Evolutionary conservation across 768 basidiomycete species (phyloP).

Genomic region (Phaffia australis): DNA sequence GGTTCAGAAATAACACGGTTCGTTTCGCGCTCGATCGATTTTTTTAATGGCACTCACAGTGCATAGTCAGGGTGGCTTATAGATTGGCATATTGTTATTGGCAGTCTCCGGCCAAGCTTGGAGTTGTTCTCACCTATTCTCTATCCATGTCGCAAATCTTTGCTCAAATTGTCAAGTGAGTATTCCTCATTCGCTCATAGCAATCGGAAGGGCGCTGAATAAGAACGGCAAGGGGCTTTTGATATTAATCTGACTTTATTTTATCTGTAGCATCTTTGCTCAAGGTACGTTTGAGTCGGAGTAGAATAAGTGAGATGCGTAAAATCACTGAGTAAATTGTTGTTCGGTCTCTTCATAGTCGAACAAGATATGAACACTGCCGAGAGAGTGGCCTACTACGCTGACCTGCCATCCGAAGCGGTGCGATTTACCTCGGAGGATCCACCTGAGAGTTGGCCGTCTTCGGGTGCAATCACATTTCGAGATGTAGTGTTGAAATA

Average conservation of each 20-base stretch:
- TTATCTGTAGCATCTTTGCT: not conserved
- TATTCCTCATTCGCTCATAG: too few species aligned
- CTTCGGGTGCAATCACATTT: conserved; percentile 60
- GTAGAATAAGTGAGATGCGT: too few species aligned
- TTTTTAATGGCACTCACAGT: too few species aligned
- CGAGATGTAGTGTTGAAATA: conserved; percentile 68
- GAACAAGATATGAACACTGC: conserved; percentile 79
- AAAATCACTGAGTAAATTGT: too few species aligned
- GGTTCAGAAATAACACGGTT: conserved; percentile 53
- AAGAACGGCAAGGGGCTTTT: too few species aligned
- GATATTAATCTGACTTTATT: too few species aligned
- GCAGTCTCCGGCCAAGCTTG: conserved; percentile 62
- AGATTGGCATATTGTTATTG: too few species aligned
- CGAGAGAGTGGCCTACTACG: conserved; percentile 66
- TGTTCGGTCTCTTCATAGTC: conserved; percentile 35
- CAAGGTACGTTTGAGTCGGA: conserved; percentile 69
- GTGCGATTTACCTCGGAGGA: conserved; percentile 34
- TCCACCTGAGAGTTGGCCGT: conserved; percentile 61
- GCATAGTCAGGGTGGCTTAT: too few species aligned
- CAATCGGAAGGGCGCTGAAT: too few species aligned
- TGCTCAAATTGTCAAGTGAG: conserved; percentile 9
- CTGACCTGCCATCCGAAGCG: conserved; percentile 49
- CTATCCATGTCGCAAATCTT: conserved; percentile 15
- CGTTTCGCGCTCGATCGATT: too few species aligned
- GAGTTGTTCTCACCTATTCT: conserved; percentile 52